A percentile compares a stretch with the other conserved stretches of the same genome.
These are phyloP conservation scores for Pseudocercospora fijiensis DNA, from an alignment of 2,329 filamentous ascomycete species.

Conservation along the genomic window DNA sequence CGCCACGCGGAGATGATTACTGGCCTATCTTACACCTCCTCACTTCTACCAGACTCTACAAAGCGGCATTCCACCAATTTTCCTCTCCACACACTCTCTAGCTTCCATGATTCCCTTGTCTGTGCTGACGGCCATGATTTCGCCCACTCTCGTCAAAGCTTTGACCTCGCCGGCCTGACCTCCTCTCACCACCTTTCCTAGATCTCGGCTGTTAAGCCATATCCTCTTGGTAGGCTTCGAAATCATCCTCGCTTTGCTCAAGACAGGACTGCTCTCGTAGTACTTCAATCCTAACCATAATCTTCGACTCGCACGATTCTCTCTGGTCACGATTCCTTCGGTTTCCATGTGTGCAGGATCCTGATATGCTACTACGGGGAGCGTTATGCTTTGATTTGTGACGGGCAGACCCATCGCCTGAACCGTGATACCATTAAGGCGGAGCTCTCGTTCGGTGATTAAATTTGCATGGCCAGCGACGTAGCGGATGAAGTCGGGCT, in stretches of 20 bases:
- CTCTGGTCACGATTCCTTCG: conserved; percentile 37
- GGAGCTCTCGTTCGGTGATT: conserved; percentile 29
- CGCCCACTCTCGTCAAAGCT: conserved; percentile 72
- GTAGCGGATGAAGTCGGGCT: conserved; percentile 18
- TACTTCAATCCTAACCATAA: conserved; percentile 92
- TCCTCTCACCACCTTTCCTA: conserved; percentile 68
- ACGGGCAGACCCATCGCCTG: conserved; percentile 36
- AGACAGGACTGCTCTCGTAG: conserved; percentile 76
- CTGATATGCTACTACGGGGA: conserved; percentile 26
- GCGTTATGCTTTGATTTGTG: conserved; percentile 31
- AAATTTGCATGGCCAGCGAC: conserved; percentile 21
- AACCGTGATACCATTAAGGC: conserved; percentile 33
- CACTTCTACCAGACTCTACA: conserved; percentile 60
- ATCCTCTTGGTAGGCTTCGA: conserved; percentile 73
- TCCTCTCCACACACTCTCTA: conserved; percentile 76
- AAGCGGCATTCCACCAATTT: conserved; percentile 75
- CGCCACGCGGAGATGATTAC: not conserved
- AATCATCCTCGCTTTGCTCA: conserved; percentile 65
- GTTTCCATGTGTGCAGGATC: conserved; percentile 34
- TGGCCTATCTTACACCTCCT: not conserved
- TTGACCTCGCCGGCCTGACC: conserved; percentile 65
- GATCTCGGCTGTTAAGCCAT: conserved; percentile 60
- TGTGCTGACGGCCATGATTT: conserved; percentile 78
- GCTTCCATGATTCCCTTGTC: conserved; percentile 76
- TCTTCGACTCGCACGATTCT: conserved; percentile 70